Evolutionary conservation across 768 basidiomycete species (phyloP).

Genomic region (Ramaria rubella): DNA sequence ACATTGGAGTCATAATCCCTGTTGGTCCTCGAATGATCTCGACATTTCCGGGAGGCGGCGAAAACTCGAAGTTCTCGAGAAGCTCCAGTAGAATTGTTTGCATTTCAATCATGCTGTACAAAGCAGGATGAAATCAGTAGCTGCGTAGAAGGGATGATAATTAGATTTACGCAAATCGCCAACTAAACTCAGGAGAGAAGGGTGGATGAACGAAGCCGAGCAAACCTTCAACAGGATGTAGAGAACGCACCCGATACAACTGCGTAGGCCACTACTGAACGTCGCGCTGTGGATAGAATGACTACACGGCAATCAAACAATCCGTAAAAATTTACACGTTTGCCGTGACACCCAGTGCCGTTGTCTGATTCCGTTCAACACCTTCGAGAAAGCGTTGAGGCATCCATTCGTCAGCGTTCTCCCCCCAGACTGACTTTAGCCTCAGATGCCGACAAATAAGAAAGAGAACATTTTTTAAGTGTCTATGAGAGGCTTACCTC

Average conservation of each 20-base stretch:
- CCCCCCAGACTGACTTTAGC: conserved; percentile 25
- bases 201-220: not conserved
- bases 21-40: conserved; percentile 27
- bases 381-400: conserved; percentile 21
- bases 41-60: conserved; percentile 25
- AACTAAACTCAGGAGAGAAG: not conserved
- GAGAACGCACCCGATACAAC: conserved; percentile 9
- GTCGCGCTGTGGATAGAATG: not conserved
- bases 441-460: conserved; percentile 13
- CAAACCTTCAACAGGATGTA: not conserved
- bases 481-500: conserved; percentile 28
- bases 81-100: conserved; percentile 30
- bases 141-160: not conserved
- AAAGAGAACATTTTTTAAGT: not conserved
- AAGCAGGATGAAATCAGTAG: not conserved
- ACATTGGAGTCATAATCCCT: conserved; percentile 29
- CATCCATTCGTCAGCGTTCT: conserved; percentile 25
- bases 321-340: not conserved
- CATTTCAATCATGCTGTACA: conserved; percentile 26
- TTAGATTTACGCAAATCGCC: not conserved
- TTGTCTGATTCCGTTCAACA: conserved; percentile 14
- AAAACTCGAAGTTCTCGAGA: conserved; percentile 30
- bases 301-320: not conserved
- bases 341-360: conserved; percentile 4
- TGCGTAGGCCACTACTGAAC: conserved; percentile 1